Evolutionary conservation across 2,329 filamentous ascomycete species (phyloP).

Genomic region (Colletotrichum tropicale): DNA sequence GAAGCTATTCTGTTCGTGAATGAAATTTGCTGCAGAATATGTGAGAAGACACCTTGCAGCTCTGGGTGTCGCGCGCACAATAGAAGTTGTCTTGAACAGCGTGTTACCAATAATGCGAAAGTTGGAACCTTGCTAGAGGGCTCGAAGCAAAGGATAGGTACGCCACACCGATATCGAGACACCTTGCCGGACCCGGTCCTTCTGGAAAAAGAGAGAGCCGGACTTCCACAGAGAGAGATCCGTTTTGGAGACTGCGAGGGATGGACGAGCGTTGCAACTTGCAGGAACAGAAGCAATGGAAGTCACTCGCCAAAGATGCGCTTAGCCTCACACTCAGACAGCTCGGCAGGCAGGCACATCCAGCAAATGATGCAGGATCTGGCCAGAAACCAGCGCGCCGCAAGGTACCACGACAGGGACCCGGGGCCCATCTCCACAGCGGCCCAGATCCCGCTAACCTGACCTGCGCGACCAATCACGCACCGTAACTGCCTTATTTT

Average conservation of each 20-base stretch:
- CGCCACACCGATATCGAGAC: neutral
- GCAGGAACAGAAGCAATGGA: neutral
- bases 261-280: neutral
- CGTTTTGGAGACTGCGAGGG: neutral
- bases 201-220: neutral
- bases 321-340: neutral
- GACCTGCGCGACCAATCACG: neutral
- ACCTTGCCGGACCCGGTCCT: neutral
- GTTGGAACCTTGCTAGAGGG: neutral
- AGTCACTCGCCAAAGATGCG: neutral
- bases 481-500: neutral
- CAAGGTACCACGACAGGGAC: neutral
- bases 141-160: neutral
- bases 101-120: conserved; percentile 9
- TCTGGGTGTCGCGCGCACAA: neutral
- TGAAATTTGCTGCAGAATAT: neutral
- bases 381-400: neutral
- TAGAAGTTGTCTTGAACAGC: neutral
- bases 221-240: neutral
- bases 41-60: neutral
- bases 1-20: neutral
- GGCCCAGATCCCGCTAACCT: neutral
- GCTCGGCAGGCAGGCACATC: neutral
- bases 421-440: neutral
- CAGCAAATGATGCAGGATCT: neutral